These are phyloP conservation scores for Letharia lupina DNA, from an alignment of 495 filamentous ascomycete genomes.

Conservation along the genomic window DNA sequence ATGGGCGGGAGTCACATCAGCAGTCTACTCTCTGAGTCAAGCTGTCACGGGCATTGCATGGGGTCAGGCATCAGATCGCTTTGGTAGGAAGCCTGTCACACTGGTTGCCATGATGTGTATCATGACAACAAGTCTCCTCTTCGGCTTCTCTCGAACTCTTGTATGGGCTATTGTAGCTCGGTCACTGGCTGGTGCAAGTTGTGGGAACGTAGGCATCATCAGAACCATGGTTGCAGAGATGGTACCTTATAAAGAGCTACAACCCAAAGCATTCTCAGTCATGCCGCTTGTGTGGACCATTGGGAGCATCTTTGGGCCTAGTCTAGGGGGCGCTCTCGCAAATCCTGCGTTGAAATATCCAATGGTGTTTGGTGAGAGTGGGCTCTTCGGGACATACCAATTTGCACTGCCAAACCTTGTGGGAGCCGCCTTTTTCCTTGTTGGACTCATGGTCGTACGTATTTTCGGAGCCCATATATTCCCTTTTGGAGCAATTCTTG, in stretches of 20 bases:
- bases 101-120: slow-evolving; percentile 60
- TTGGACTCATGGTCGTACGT: slow-evolving; percentile 51
- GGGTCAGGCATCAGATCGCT: slow-evolving; percentile 66
- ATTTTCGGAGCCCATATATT: no score
- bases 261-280: slow-evolving; percentile 72
- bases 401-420: slow-evolving; percentile 78
- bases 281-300: slow-evolving; percentile 77
- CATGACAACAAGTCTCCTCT: slow-evolving; percentile 63
- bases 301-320: slow-evolving; percentile 80
- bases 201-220: slow-evolving; percentile 75
- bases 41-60: slow-evolving; percentile 65
- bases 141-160: slow-evolving; percentile 69
- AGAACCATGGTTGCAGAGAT: slow-evolving; percentile 76
- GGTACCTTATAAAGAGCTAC: slow-evolving; percentile 72
- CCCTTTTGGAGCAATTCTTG: no score
- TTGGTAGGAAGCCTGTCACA: slow-evolving; percentile 69
- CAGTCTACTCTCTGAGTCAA: slow-evolving; percentile 65
- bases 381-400: slow-evolving; percentile 63
- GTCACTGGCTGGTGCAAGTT: slow-evolving; percentile 59
- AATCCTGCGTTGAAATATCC: slow-evolving; percentile 66
- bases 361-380: slow-evolving; percentile 53
- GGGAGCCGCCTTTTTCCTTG: slow-evolving; percentile 58
- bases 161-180: slow-evolving; percentile 62
- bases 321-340: slow-evolving; percentile 77
- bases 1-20: slow-evolving; percentile 67